These are phyloP conservation scores for Podospora anserina DNA, from an alignment of 495 filamentous ascomycete genomes.

Conservation along the genomic window DNA sequence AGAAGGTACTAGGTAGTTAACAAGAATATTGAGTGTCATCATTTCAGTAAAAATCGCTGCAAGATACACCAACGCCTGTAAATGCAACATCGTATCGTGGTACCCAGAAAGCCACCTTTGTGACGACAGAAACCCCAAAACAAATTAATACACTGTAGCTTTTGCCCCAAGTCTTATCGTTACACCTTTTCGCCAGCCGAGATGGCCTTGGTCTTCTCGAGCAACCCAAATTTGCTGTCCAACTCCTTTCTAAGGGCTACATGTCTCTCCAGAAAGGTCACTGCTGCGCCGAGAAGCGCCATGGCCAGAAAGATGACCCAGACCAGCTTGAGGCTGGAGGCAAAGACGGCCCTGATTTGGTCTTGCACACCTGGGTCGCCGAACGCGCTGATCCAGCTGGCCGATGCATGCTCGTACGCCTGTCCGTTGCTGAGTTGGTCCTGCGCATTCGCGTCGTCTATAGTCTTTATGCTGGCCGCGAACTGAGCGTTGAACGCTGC, in stretches of 20 bases:
- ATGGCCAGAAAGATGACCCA: slow-evolving; percentile 2
- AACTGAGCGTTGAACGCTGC: slow-evolving; percentile 50
- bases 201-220: neutral
- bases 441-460: neutral
- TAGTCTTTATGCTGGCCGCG: neutral
- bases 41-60: neutral
- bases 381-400: slow-evolving; percentile 14
- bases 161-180: neutral
- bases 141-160: neutral
- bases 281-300: neutral
- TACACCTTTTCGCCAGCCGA: neutral
- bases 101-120: neutral
- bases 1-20: neutral
- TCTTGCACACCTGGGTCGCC: neutral
- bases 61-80: neutral
- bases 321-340: neutral
- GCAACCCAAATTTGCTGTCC: slow-evolving; percentile 4
- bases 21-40: neutral
- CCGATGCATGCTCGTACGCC: slow-evolving; percentile 28
- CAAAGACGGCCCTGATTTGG: neutral
- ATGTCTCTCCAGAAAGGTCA: neutral
- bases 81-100: neutral
- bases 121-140: neutral
- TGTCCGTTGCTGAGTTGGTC: slow-evolving; percentile 12
- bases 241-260: neutral